Percentiles rank a stretch among this genome's conserved stretches.
phyloP scores from a whole-genome alignment of 176 grass and related monocot species.

The Carex kokanica region DNA sequence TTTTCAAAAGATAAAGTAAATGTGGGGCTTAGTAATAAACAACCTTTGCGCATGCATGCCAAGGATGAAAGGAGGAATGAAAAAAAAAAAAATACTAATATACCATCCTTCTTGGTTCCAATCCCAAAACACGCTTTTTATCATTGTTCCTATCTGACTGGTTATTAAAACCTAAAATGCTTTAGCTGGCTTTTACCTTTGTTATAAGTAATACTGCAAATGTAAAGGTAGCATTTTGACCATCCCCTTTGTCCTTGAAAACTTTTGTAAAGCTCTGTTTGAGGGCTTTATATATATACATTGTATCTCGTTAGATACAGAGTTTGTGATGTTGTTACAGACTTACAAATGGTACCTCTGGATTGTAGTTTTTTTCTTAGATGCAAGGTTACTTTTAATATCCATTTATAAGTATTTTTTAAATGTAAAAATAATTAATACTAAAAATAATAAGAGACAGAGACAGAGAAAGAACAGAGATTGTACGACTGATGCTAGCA shows the following conservation, averaged over 20 bases:
- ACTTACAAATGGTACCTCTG: background rate
- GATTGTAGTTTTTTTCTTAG: background rate
- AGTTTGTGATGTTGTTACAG: background rate
- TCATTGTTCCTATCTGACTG: slow-evolving; percentile 3
- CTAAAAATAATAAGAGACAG: too few species aligned
- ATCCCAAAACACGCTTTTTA: slow-evolving; percentile 17
- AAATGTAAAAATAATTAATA: too few species aligned
- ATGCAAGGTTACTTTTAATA: too few species aligned
- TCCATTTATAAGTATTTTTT: too few species aligned
- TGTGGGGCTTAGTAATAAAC: slow-evolving; percentile 11
- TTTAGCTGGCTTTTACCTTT: slow-evolving; percentile 20
- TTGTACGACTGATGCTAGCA: too few species aligned
- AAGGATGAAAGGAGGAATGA: background rate
- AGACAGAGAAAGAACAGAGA: too few species aligned
- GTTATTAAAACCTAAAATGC: slow-evolving; percentile 14
- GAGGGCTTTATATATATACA: background rate
- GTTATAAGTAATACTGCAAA: background rate
- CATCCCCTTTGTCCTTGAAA: background rate
- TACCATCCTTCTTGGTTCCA: background rate
- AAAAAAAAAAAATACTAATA: too few species aligned
- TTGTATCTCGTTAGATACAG: background rate
- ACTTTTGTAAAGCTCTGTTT: background rate
- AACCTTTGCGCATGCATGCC: slow-evolving; percentile 4
- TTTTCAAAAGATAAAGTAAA: background rate
- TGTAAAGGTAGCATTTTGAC: slow-evolving; percentile 1